phyloP scores from a whole-genome alignment of 495 filamentous ascomycete genomes.

The Xylaria curta region DNA sequence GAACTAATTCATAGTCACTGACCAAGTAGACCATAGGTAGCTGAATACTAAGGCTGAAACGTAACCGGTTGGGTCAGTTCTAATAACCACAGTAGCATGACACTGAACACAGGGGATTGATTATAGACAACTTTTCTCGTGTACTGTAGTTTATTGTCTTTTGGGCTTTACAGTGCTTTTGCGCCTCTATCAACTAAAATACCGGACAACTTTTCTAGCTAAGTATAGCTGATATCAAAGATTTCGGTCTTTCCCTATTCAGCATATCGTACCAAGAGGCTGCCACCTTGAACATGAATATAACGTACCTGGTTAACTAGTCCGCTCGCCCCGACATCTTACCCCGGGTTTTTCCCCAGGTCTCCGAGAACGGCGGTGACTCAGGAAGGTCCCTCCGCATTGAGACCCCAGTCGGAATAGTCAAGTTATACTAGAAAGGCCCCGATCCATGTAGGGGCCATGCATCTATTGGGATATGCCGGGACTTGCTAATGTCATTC shows the following conservation, averaged over 20 bases:
- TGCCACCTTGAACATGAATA: background rate
- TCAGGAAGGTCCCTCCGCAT: conserved; percentile 3
- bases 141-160: too few relatives aligned
- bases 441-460: conserved; percentile 4
- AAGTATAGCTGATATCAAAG: background rate
- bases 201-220: background rate
- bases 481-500: background rate
- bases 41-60: background rate
- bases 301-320: background rate
- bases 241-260: background rate
- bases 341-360: conserved; percentile 11
- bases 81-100: background rate
- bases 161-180: too few relatives aligned
- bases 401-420: background rate
- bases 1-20: background rate
- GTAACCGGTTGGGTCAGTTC: background rate
- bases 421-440: background rate
- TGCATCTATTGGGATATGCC: conserved; percentile 13
- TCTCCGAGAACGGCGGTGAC: conserved; percentile 17
- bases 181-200: too few relatives aligned
- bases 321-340: conserved; percentile 4
- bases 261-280: background rate
- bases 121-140: too few relatives aligned
- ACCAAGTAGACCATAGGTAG: background rate
- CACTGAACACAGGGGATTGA: background rate